Conservation (phyloP, 495 filamentous ascomycete species). For the Neurospora terricola region DNA sequence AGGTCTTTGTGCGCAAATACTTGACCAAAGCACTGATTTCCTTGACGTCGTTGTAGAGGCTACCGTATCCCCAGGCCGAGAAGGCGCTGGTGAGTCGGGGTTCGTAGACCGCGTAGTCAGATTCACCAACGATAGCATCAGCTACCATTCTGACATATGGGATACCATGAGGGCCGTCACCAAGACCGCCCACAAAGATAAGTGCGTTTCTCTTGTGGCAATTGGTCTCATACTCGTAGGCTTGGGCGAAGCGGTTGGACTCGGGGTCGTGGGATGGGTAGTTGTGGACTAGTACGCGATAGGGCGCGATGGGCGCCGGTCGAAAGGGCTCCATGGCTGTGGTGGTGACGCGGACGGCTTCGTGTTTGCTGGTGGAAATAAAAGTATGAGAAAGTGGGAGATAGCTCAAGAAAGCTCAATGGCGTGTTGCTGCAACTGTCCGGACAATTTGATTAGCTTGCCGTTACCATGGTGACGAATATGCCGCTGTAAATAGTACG, state of each 20-base stretch:
- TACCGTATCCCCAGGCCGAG: constrained; percentile 60
- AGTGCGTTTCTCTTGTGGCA: constrained; percentile 46
- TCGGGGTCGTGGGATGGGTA: not conserved
- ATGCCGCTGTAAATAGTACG: not conserved
- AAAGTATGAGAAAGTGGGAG: not conserved
- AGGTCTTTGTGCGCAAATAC: constrained; percentile 44
- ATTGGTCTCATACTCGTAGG: not conserved
- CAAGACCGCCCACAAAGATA: constrained; percentile 77
- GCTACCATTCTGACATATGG: constrained; percentile 56
- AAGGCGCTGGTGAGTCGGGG: constrained; percentile 44
- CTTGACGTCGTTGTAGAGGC: constrained; percentile 57
- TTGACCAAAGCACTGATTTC: constrained; percentile 65
- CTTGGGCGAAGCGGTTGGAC: not conserved
- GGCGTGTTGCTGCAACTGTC: not conserved
- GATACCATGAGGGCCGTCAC: constrained; percentile 66
- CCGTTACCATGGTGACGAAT: not conserved
- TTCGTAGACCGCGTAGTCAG: constrained; percentile 33
- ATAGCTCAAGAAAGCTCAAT: not conserved
- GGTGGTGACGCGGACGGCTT: not conserved
- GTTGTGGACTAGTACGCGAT: not conserved
- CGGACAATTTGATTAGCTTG: not conserved
- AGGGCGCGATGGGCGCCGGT: not conserved
- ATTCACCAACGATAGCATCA: constrained; percentile 29
- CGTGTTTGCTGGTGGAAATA: not conserved
- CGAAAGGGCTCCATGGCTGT: not conserved